Conservation (phyloP, 2,329 filamentous ascomycete genomes). For the Dactylellina cionopaga region DNA sequence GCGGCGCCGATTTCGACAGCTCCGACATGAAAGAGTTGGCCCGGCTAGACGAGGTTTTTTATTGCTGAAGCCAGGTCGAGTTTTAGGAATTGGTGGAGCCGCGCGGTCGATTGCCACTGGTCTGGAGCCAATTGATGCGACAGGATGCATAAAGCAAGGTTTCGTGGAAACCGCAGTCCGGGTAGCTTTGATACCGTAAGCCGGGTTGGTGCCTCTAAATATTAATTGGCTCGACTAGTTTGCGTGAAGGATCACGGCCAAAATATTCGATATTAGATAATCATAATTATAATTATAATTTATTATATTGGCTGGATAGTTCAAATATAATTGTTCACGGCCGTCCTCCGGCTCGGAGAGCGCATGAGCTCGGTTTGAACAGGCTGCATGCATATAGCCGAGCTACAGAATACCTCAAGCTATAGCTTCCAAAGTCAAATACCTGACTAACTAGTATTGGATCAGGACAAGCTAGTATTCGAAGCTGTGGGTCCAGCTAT, state of each 20-base stretch:
- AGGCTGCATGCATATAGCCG: neutral
- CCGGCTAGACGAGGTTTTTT: slow-evolving; percentile 6
- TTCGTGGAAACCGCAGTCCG: too few species aligned
- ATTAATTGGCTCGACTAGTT: slow-evolving; percentile 6
- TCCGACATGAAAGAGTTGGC: neutral
- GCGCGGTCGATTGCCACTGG: too few species aligned
- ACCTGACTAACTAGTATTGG: too few species aligned
- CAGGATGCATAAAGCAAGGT: too few species aligned
- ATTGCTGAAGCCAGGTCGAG: neutral
- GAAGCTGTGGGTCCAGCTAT: too few species aligned
- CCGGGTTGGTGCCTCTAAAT: neutral
- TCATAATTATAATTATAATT: slow-evolving; percentile 7
- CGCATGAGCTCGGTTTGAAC: neutral
- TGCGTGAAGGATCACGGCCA: slow-evolving; percentile 39
- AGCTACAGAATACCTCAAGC: neutral
- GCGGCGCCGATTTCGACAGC: slow-evolving; percentile 35
- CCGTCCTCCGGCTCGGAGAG: slow-evolving; percentile 13
- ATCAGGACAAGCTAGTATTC: too few species aligned
- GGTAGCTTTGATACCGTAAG: neutral
- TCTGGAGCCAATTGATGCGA: too few species aligned
- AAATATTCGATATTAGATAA: slow-evolving; percentile 25
- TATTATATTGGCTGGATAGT: neutral
- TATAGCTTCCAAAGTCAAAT: too few species aligned
- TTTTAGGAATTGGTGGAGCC: neutral
- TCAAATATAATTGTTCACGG: neutral